Evolutionary conservation across 73 alveolate species (phyloP).

Genomic region (Tetrahymena borealis): DNA sequence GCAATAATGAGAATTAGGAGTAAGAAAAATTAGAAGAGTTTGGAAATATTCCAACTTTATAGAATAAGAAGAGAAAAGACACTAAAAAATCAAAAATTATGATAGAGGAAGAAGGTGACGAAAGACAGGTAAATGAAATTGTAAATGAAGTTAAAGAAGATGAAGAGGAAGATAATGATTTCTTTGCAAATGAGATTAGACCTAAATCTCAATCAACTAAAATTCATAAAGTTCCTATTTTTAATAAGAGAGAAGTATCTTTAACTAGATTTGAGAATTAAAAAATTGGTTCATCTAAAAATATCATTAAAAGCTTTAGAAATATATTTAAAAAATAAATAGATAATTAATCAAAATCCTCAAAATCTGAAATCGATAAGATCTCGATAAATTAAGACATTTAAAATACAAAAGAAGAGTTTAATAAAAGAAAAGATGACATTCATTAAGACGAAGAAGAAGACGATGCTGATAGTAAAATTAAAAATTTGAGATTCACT

Average conservation of each 20-base stretch:
- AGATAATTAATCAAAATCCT: too few species aligned
- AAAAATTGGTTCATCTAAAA: too few species aligned
- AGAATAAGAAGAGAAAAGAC: neutral
- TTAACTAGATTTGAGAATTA: neutral
- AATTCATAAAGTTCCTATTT: neutral
- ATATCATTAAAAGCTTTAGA: too few species aligned
- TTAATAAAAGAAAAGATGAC: too few species aligned
- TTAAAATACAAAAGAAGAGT: too few species aligned
- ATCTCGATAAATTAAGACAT: too few species aligned
- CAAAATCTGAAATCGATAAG: too few species aligned
- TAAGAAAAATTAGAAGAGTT: neutral
- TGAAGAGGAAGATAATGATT: neutral
- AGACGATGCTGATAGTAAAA: neutral
- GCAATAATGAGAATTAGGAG: neutral
- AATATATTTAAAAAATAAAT: too few species aligned
- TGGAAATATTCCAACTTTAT: neutral
- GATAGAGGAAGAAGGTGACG: neutral
- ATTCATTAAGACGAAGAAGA: too few species aligned
- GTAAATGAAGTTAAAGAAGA: neutral
- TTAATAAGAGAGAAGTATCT: neutral
- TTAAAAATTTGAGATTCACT: neutral
- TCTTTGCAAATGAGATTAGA: neutral
- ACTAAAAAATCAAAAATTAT: neutral
- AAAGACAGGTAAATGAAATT: neutral
- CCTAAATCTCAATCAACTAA: neutral